Percentiles rank a stretch among this genome's conserved stretches.
Conservation (phyloP, 768 basidiomycete genomes). For the Pleurotus salmoneostramineus region DNA sequence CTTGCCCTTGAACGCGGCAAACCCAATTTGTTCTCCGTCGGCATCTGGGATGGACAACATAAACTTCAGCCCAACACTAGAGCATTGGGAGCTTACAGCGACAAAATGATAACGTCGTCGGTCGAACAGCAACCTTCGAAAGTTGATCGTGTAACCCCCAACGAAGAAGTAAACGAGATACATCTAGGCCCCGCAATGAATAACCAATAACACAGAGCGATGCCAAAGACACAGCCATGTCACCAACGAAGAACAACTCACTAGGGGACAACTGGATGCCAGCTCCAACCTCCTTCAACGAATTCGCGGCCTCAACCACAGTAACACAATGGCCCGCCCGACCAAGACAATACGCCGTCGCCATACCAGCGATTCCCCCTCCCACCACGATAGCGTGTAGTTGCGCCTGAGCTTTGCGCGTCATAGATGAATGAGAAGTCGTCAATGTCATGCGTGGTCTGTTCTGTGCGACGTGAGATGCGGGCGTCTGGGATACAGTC, state of each 20-base stretch:
- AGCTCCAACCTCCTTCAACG: conserved; percentile 41
- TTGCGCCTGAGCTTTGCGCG: background rate
- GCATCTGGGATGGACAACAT: conserved; percentile 38
- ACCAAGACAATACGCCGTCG: conserved; percentile 39
- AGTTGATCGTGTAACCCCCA: conserved; percentile 45
- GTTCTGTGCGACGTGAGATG: too few relatives aligned
- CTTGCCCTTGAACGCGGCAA: conserved; percentile 17
- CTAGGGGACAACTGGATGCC: conserved; percentile 40
- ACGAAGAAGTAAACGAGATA: conserved; percentile 37
- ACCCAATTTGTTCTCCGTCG: conserved; percentile 51
- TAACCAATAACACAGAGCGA: too few relatives aligned
- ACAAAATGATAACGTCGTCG: conserved; percentile 32
- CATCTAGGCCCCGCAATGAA: conserved; percentile 21
- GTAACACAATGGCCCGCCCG: conserved; percentile 43
- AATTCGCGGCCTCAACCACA: conserved; percentile 35
- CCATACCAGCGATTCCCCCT: conserved; percentile 44
- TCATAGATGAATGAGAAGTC: background rate
- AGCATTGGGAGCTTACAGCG: conserved; percentile 29
- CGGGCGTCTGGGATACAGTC: too few relatives aligned
- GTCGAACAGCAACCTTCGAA: conserved; percentile 29
- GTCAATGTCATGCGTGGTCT: too few relatives aligned
- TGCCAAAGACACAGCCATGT: background rate
- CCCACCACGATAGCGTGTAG: conserved; percentile 38
- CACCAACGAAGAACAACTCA: background rate
- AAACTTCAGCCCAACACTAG: conserved; percentile 14